Base-by-base conservation (phyloP, 352 stramenopile genomes). In the Thraustotheca clavata region DNA sequence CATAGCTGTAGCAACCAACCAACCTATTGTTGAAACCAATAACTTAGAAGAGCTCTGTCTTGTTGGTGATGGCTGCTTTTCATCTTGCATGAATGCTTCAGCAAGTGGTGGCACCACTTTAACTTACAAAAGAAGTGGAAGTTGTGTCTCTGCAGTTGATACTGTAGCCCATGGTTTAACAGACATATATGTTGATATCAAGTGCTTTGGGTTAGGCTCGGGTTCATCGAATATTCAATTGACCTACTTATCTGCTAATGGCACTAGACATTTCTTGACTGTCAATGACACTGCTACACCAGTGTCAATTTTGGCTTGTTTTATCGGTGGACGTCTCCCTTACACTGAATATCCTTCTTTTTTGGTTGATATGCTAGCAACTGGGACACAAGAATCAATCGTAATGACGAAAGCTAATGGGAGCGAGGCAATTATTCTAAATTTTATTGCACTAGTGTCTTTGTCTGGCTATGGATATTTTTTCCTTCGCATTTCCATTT, bases 391-490 rank as follows among this genome's bases (percentile, higher is more conserved):
- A 29, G 43, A 22, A 14, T 50, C 43, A 29, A 50, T 50, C 43
- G 43, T 50, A 6, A 50, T 50, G 43, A 50, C 43, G 22, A 50
- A 50, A 50, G 43, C 43, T 6, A 50, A 50, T 14, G 43, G 43
- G 6, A 14, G 7, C 43, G 43, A 50, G 14, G 43, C 43, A 6
- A 50, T 50, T 29, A 50, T 50, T 14, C 43, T 50, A 22, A 50
- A 50, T 29, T 50, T 50, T 29, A 50, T 50, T 14, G 43, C 43
- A 6, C 43, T 50, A 22, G 6, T 50, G 6, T 50, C 43, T 22
- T 29, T 50, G 22, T 22, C 14, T 14, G 43, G 43, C 22, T 50
- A 50, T 29, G 43, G 43, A 6, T 50, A 50, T 29, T 50, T 50
- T 14, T 50, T 50, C 14, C 22, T 50, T 22, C 43, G 43, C 43